Percentiles rank a stretch among this genome's conserved stretches.
phyloP scores from a whole-genome alignment of 331 rosid species.

The Phaseolus coccineus region DNA sequence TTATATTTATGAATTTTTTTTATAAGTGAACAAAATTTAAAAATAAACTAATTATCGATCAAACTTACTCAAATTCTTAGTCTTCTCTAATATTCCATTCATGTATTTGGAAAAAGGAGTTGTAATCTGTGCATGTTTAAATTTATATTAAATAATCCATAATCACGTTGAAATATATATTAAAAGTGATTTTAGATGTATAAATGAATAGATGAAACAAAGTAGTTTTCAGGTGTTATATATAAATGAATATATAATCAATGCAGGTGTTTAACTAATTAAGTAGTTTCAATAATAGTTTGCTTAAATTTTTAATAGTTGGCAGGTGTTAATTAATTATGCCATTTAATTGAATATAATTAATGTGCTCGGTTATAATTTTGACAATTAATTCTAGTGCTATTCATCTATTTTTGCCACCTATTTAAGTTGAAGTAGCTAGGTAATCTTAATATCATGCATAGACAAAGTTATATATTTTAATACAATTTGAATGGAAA shows the following conservation, averaged over 20 bases:
- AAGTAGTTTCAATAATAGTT: neutral
- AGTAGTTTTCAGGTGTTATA: no score
- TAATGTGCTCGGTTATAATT: neutral
- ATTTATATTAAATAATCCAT: neutral
- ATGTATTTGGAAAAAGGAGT: neutral
- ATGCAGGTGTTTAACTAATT: neutral
- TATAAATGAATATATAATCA: no score
- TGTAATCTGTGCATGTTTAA: neutral
- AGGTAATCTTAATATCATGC: neutral
- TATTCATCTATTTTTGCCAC: neutral
- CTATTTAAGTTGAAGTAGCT: neutral
- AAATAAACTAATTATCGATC: neutral
- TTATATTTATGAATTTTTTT: neutral
- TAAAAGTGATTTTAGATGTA: neutral
- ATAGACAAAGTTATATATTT: neutral
- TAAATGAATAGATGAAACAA: neutral
- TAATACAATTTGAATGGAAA: slow-evolving; percentile 3
- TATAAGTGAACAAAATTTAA: neutral
- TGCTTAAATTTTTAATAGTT: neutral
- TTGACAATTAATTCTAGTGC: neutral
- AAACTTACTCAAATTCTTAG: neutral
- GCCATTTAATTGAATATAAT: neutral
- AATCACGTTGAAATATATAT: neutral
- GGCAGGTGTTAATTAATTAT: neutral
- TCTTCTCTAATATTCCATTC: neutral